phyloP scores from a whole-genome alignment of 2,329 filamentous ascomycete species.

The Aureobasidium sp. region DNA sequence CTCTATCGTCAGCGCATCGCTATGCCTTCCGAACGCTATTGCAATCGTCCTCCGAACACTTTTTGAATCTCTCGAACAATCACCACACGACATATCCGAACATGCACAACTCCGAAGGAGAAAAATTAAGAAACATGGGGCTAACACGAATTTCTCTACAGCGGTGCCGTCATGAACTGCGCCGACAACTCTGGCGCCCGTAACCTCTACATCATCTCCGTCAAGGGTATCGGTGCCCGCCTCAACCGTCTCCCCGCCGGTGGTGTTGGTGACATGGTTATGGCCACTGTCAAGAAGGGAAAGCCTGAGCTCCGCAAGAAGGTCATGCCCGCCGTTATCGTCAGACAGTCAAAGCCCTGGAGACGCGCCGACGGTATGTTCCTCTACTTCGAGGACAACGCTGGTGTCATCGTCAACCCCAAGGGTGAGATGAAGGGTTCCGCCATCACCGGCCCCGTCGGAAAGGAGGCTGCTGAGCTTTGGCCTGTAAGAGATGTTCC shows the following conservation, averaged over 20 bases:
- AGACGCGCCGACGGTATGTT: constrained; percentile 96
- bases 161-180: constrained; percentile 99
- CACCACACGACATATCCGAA: not conserved
- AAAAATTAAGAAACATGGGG: not conserved
- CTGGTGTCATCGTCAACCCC: constrained; percentile 99
- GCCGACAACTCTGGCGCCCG: constrained; percentile 96
- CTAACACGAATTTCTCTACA: constrained; percentile 34
- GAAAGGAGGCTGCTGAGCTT: constrained; percentile 99
- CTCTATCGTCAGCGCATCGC: constrained; percentile 7
- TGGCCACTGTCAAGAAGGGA: constrained; percentile 99
- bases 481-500: constrained; percentile 70
- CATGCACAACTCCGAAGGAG: not conserved
- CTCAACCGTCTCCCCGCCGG: constrained; percentile 95
- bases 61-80: not conserved
- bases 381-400: constrained; percentile 99
- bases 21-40: not conserved
- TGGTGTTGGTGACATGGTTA: constrained; percentile 99
- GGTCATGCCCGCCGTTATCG: constrained; percentile 99
- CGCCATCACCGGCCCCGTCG: constrained; percentile 96
- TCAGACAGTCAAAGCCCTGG: constrained; percentile 99
- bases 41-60: constrained; percentile 5
- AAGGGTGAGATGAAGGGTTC: constrained; percentile 99
- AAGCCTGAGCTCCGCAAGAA: constrained; percentile 99
- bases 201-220: constrained; percentile 99
- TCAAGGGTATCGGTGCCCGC: constrained; percentile 96